Evolutionary conservation across 139 green algal genomes (phyloP).

Genomic region (Ostreobium quekettii): DNA sequence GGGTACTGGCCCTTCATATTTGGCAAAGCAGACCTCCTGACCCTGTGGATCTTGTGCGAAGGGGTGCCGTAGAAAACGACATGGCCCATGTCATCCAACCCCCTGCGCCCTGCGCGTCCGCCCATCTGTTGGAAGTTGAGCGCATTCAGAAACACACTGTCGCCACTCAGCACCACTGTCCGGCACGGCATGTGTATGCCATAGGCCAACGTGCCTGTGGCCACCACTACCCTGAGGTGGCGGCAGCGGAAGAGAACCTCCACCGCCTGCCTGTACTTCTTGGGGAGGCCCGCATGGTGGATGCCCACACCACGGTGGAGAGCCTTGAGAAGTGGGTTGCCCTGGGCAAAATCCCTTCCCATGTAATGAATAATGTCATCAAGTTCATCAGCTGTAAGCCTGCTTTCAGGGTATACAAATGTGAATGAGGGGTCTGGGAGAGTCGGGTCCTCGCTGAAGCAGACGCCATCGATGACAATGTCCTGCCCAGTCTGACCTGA

Average conservation of each 20-base stretch:
- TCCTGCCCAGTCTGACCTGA: too few species aligned
- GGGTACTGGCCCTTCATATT: constrained; percentile 24
- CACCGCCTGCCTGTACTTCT: constrained; percentile 35
- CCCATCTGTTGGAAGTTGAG: constrained; percentile 47
- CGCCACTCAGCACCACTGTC: constrained; percentile 36
- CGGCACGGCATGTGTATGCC: constrained; percentile 55
- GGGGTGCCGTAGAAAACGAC: constrained; percentile 20
- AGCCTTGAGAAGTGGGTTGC: constrained; percentile 17
- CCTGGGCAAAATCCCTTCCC: neutral
- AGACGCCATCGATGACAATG: constrained; percentile 22
- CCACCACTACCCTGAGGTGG: constrained; percentile 39
- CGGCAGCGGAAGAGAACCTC: constrained; percentile 41
- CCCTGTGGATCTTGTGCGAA: constrained; percentile 3
- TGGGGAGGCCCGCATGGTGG: constrained; percentile 41
- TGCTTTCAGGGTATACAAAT: constrained; percentile 16
- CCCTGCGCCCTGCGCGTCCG: constrained; percentile 34
- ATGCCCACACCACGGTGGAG: constrained; percentile 35
- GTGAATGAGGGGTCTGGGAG: constrained; percentile 30
- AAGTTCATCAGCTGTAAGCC: neutral
- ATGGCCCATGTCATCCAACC: constrained; percentile 25
- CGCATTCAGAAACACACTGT: constrained; percentile 34
- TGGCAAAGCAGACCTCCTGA: constrained; percentile 20
- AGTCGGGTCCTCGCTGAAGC: constrained; percentile 15
- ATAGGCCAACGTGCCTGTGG: constrained; percentile 43
- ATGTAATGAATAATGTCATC: constrained; percentile 18